Conservation (phyloP, 192 early-diverging fungal species). For the Gamsiella multidivaricata region DNA sequence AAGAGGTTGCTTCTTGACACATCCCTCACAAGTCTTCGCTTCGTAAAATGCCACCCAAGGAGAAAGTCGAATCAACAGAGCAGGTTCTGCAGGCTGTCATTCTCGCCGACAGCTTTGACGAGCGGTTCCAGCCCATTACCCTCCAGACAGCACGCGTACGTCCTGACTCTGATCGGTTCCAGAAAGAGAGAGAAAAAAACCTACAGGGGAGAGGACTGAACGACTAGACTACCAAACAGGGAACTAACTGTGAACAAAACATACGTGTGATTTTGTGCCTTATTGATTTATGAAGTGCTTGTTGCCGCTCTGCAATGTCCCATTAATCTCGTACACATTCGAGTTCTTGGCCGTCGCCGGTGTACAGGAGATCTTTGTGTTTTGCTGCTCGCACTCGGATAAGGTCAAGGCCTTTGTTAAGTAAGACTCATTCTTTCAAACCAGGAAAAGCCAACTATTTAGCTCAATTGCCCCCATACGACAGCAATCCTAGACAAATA, state of each 20-base stretch:
- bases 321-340: slow-evolving; percentile 95
- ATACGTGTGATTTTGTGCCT: not conserved
- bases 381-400: slow-evolving; percentile 87
- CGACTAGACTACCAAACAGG: not conserved
- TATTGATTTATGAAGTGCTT: slow-evolving; percentile 88
- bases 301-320: slow-evolving; percentile 94
- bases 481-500: too few relatives aligned
- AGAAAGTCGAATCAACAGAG: slow-evolving; percentile 61
- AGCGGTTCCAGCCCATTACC: slow-evolving; percentile 89
- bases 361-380: slow-evolving; percentile 86
- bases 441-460: not conserved
- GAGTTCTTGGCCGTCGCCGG: slow-evolving; percentile 90
- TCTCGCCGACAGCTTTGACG: slow-evolving; percentile 90
- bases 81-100: slow-evolving; percentile 89
- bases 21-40: too few relatives aligned
- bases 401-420: slow-evolving; percentile 85
- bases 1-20: not conserved
- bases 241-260: not conserved
- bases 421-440: slow-evolving; percentile 55
- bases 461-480: not conserved
- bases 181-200: not conserved
- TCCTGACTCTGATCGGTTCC: not conserved
- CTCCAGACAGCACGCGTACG: slow-evolving; percentile 82
- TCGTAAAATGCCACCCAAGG: slow-evolving; percentile 43
- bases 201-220: not conserved